A percentile compares a stretch with the other conserved stretches of the same genome.
Conservation (phyloP, 768 basidiomycete genomes). For the Leccinum fibrillosum region DNA sequence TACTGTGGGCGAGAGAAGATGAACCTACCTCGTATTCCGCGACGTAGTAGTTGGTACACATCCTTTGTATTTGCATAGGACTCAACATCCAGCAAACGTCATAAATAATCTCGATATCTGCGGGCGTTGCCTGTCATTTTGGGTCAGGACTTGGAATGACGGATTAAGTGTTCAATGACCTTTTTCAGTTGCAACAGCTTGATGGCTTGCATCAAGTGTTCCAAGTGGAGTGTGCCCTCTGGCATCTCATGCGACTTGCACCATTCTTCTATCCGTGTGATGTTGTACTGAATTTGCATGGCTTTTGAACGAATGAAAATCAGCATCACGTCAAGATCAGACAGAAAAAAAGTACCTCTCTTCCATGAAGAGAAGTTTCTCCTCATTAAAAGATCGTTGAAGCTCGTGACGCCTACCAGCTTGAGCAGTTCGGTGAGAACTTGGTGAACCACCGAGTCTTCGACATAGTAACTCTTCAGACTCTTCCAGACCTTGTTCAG, state of each 20-base stretch:
- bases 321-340: neutral
- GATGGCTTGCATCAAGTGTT: conserved; percentile 99
- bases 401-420: conserved; percentile 93
- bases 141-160: neutral
- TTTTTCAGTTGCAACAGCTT: conserved; percentile 98
- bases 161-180: conserved; percentile 40
- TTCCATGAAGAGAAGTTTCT: conserved; percentile 99
- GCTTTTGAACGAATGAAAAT: conserved; percentile 46
- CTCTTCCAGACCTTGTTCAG: conserved; percentile 98
- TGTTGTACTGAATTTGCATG: conserved; percentile 99
- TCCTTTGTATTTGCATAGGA: conserved; percentile 98
- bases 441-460: conserved; percentile 94
- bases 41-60: conserved; percentile 98
- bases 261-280: conserved; percentile 97
- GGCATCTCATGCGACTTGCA: conserved; percentile 99
- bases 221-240: conserved; percentile 93
- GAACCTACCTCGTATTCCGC: conserved; percentile 91
- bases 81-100: conserved; percentile 99
- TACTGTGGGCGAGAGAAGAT: neutral
- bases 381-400: conserved; percentile 98
- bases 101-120: conserved; percentile 98
- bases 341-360: conserved; percentile 60
- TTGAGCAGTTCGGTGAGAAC: conserved; percentile 93
- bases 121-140: conserved; percentile 69
- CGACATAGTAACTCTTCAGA: conserved; percentile 97